These are phyloP conservation scores for Aspergillus clavatus DNA, from an alignment of 2,329 filamentous ascomycete species.

Conservation along the genomic window DNA sequence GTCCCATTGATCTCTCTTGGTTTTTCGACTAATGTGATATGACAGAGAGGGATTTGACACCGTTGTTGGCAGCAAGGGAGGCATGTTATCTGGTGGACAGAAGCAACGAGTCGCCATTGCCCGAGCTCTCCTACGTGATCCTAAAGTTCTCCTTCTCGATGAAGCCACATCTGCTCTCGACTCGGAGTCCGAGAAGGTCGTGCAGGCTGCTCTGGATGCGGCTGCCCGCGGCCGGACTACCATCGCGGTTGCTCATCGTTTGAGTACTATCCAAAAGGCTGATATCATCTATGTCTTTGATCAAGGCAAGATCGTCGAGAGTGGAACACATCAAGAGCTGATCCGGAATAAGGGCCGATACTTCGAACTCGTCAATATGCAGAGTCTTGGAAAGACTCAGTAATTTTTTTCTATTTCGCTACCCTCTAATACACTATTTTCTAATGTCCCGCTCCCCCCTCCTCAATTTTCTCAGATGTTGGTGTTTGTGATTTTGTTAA, in stretches of 20 bases:
- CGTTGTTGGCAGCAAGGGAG: slow-evolving; percentile 79
- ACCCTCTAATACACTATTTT: not conserved
- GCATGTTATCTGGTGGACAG: slow-evolving; percentile 81
- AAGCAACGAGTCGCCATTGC: slow-evolving; percentile 95
- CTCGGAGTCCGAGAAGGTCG: slow-evolving; percentile 48
- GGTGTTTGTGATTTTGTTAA: slow-evolving; percentile 12
- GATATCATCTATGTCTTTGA: slow-evolving; percentile 98
- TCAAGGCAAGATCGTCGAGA: slow-evolving; percentile 77
- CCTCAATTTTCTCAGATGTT: slow-evolving; percentile 3
- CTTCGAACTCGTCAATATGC: slow-evolving; percentile 72
- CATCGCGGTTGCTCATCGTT: slow-evolving; percentile 86
- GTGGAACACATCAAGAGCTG: slow-evolving; percentile 71
- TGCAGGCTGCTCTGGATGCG: slow-evolving; percentile 70
- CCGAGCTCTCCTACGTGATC: slow-evolving; percentile 82
- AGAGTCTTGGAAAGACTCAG: slow-evolving; percentile 63
- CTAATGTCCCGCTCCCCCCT: not conserved
- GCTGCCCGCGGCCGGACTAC: slow-evolving; percentile 82
- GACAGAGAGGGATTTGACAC: slow-evolving; percentile 72
- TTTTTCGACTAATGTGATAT: slow-evolving; percentile 17
- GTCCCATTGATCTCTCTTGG: not conserved
- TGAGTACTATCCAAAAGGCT: slow-evolving; percentile 90
- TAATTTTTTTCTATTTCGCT: slow-evolving; percentile 9
- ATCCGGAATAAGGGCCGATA: slow-evolving; percentile 68
- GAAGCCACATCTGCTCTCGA: slow-evolving; percentile 61
- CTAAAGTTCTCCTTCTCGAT: slow-evolving; percentile 78